Conservation (phyloP, 2,329 filamentous ascomycete genomes). For the Fusarium transvaalense region DNA sequence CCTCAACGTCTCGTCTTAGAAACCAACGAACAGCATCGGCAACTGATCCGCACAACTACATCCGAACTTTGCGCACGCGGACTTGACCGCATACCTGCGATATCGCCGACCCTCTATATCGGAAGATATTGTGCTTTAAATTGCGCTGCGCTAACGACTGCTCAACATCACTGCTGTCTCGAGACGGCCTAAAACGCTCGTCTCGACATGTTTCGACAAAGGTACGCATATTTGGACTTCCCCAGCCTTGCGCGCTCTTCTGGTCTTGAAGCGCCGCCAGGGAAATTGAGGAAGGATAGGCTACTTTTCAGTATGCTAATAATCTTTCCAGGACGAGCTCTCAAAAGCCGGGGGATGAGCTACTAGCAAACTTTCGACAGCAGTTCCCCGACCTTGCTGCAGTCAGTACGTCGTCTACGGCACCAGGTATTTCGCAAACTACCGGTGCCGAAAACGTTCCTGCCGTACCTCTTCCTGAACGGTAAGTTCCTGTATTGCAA, state of each 20-base stretch:
- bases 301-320: constrained; percentile 8
- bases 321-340: constrained; percentile 72
- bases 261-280: background rate
- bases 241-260: background rate
- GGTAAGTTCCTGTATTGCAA: constrained; percentile 43
- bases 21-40: constrained; percentile 34
- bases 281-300: background rate
- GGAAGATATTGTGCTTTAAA: constrained; percentile 14
- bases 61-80: constrained; percentile 21
- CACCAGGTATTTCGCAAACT: constrained; percentile 54
- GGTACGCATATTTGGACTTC: constrained; percentile 36
- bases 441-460: constrained; percentile 49
- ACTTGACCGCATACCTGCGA: constrained; percentile 19
- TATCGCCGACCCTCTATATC: constrained; percentile 13
- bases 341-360: constrained; percentile 87
- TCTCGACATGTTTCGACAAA: constrained; percentile 50
- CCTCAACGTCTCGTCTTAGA: constrained; percentile 14
- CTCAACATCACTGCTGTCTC: constrained; percentile 30
- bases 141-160: constrained; percentile 29
- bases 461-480: constrained; percentile 44
- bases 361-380: constrained; percentile 86
- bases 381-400: constrained; percentile 81
- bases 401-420: constrained; percentile 61
- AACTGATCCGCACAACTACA: constrained; percentile 12
- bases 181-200: constrained; percentile 36